Evolutionary conservation across 768 basidiomycete genomes (phyloP), one percentile per base, ranked within the genome.

Genomic region (Tephrocybe sp.): DNA sequence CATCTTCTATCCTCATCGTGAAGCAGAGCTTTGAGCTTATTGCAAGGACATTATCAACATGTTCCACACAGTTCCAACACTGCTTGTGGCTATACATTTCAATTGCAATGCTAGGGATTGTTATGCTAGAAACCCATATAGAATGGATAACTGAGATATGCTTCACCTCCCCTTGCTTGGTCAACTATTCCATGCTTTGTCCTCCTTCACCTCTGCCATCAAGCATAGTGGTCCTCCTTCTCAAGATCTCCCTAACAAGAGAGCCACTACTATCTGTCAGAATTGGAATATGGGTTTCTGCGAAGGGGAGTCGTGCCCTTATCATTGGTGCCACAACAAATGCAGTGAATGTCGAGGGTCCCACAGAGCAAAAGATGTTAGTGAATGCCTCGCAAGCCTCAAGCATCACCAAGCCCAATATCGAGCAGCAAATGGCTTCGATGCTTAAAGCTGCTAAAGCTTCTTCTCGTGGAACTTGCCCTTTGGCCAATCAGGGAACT

Each of bases 1-100:
- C 1, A 16, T 48, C 11, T 47, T 59, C 19, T 59, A 50, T 27
- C 47, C 48, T n/a, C 57, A 59, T 26, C 54, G 40, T 2, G 18
- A 16, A 1, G 39, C 8, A 3, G 51, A 59, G 36, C 45, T 55
- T 1, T 21, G 21, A 15, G 36, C 21, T 1, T 55, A 59, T 31
- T 35, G 41, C 13, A 30, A 51, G 31, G 18, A 51, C 18, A 48
- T 55, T 11, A 44, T 36, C 2, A 44, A 53, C 8, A n/a, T 59
- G 1, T 59, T 52, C 30, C 38, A 36, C 5, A 38, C 47, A n/a
- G 44, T 39, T 5, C 25, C 48, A 13, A 42, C 53, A 5, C 52
- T 51, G 2, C 5, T 44, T 16, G n/a, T 34, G 2, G 51, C 51
- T 6, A 55, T 58, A 13, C 34, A 39, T 4, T 52, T 52, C 34